Base-by-base conservation (phyloP, 441 rosid genomes). In the Monsonia emarginata region DNA sequence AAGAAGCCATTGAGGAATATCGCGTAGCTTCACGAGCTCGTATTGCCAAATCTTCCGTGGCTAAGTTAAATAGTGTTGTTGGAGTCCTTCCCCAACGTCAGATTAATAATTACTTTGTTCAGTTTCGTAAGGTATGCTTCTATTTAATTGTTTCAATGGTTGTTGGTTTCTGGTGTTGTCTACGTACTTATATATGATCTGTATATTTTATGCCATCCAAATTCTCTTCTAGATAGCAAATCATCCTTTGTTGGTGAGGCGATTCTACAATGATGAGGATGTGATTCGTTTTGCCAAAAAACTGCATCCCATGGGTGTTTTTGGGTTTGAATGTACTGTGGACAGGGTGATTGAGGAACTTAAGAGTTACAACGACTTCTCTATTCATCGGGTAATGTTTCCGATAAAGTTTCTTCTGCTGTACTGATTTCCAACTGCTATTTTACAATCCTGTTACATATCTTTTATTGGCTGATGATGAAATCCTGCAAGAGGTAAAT, bases 241-340 rank as follows among this genome's bases (percentile, higher is more conserved):
- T 75, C 98, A 94, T 78, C 98, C 97, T 50, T 89, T 94, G 68
- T 76, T 90, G 71, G 89, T 91, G 70, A 83, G 98, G 84, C 82
- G 90, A 72, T 81, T 94, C 69, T 94, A 89, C 80, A 81, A 73
- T n/a, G 90, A 89, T 32, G 85, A 83, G 59, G 98, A 90, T 72
- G 88, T 89, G 61, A 73, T 83, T 76, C 78, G 81, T 68, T 84
- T 81, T 11, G 93, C 95, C 64, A 88, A 74, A 78, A 89, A 74
- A 72, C 78, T 94, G 38, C 93, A 88, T 78, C 97, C 91, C 10
- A 69, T 81, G 14, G 96, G 98, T 65, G 97, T 87, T 36, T 91
- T 91, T 80, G 97, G 97, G 69, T 89, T 78, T 54, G 90, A 94
- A 67, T 89, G 98, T 76, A 83, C 91, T 30, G 74, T 89, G 81